Evolutionary conservation across 305 asterid genomes (phyloP).

Genomic region (Salvia sclarea): DNA sequence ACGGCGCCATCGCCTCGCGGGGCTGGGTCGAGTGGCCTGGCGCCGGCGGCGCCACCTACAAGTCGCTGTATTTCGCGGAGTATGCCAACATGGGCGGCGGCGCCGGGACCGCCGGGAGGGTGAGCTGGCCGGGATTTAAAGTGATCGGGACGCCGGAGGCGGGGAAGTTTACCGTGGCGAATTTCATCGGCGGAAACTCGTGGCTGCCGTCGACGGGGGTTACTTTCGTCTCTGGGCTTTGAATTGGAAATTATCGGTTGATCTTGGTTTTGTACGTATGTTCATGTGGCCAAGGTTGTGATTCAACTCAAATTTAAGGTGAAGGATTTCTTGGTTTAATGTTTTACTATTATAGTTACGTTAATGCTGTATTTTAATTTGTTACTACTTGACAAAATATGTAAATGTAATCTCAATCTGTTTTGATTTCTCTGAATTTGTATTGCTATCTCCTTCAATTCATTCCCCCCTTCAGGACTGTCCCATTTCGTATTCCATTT

Average conservation of each 20-base stretch:
- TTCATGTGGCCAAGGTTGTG: neutral
- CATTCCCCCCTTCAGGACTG: too few relatives aligned
- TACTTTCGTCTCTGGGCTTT: conserved; percentile 43
- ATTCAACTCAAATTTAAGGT: neutral
- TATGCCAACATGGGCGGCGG: conserved; percentile 59
- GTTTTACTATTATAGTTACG: neutral
- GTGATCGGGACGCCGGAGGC: conserved; percentile 56
- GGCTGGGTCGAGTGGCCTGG: conserved; percentile 86
- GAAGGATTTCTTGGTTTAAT: too few relatives aligned
- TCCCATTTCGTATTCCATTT: too few relatives aligned
- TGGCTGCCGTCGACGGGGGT: conserved; percentile 86
- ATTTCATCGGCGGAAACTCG: conserved; percentile 57
- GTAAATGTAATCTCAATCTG: neutral
- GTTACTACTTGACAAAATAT: neutral
- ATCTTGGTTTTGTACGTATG: neutral
- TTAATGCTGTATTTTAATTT: neutral
- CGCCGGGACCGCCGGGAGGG: conserved; percentile 50
- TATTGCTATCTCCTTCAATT: too few relatives aligned
- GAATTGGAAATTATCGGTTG: neutral
- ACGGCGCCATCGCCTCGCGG: conserved; percentile 42
- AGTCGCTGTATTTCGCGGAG: conserved; percentile 60
- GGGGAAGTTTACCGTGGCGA: conserved; percentile 51
- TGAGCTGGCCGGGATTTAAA: conserved; percentile 61
- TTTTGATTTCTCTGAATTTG: neutral
- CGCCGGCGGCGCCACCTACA: conserved; percentile 36